Percentiles rank a stretch among this genome's conserved stretches.
phyloP scores from a whole-genome alignment of 1,284 basidiomycete genomes.

The Marasmius tenuissimus region DNA sequence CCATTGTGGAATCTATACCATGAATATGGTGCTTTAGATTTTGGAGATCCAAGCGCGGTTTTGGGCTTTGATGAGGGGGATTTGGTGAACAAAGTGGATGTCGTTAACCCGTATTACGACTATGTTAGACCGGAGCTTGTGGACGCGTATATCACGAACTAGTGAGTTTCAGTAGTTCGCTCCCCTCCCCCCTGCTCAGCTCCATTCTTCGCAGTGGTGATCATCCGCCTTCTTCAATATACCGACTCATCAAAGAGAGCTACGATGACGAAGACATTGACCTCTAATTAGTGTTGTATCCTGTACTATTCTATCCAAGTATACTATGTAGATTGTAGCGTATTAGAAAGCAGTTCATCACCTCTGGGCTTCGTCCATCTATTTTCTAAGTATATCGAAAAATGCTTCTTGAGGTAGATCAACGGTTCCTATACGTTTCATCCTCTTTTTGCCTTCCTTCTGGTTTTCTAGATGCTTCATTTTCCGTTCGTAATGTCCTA shows the following conservation, averaged over 20 bases:
- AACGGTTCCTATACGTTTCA: slow-evolving; percentile 86
- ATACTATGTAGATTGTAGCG: slow-evolving; percentile 17
- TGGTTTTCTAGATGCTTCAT: slow-evolving; percentile 92
- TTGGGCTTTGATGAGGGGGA: slow-evolving; percentile 79
- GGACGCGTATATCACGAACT: slow-evolving; percentile 95
- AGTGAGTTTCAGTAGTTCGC: slow-evolving; percentile 56
- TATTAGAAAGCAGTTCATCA: background rate
- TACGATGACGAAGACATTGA: slow-evolving; percentile 91
- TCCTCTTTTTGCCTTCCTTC: slow-evolving; percentile 85
- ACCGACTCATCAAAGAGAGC: slow-evolving; percentile 86
- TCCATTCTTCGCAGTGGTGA: slow-evolving; percentile 63
- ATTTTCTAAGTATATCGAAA: slow-evolving; percentile 66
- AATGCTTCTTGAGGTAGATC: slow-evolving; percentile 92
- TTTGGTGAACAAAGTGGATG: slow-evolving; percentile 82
- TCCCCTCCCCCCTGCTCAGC: slow-evolving; percentile 6
- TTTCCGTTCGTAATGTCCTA: slow-evolving; percentile 87
- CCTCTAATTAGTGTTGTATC: slow-evolving; percentile 36
- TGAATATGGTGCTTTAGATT: slow-evolving; percentile 84
- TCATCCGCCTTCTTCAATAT: slow-evolving; percentile 90
- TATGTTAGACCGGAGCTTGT: slow-evolving; percentile 92
- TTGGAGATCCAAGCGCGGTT: slow-evolving; percentile 83
- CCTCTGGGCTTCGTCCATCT: background rate
- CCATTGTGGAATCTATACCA: slow-evolving; percentile 93
- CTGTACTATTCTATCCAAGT: slow-evolving; percentile 1
- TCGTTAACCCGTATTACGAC: slow-evolving; percentile 92